Conservation (phyloP, 768 basidiomycete species). For the Lentinula lateritia region DNA sequence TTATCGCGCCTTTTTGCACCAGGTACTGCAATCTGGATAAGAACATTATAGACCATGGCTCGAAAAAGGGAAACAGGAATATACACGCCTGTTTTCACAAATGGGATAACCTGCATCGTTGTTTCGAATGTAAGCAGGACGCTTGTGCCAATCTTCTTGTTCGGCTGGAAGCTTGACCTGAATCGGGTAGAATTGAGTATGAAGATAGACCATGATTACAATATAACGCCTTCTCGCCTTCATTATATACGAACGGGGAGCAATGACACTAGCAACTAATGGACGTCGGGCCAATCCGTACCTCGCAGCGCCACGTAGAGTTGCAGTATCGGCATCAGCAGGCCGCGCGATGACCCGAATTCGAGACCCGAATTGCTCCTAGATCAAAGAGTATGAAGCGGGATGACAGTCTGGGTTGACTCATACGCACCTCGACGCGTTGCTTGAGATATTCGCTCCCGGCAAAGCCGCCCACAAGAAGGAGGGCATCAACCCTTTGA, state of each 20-base stretch:
- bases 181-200: conserved; percentile 4
- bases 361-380: conserved; percentile 62
- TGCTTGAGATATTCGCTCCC: conserved; percentile 82
- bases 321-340: conserved; percentile 84
- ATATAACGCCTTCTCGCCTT: conserved; percentile 40
- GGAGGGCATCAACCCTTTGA: conserved; percentile 73
- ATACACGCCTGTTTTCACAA: conserved; percentile 75
- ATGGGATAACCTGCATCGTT: conserved; percentile 75
- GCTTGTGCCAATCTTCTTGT: conserved; percentile 73
- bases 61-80: conserved; percentile 9
- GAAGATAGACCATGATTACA: neutral
- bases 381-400: neutral
- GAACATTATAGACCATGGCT: neutral
- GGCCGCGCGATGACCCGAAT: conserved; percentile 80
- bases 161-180: conserved; percentile 89
- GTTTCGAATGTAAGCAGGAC: conserved; percentile 78
- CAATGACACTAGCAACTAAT: conserved; percentile 78
- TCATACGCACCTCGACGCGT: conserved; percentile 58
- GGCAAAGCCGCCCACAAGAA: conserved; percentile 88
- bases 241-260: conserved; percentile 82
- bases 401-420: neutral
- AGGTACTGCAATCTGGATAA: conserved; percentile 72
- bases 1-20: conserved; percentile 80
- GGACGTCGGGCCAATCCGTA: conserved; percentile 75
- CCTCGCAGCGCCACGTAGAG: conserved; percentile 80